A percentile compares a stretch with the other conserved stretches of the same genome.
These are phyloP conservation scores for Musa itinerans DNA, from an alignment of 176 grass and related monocot genomes.

Conservation along the genomic window DNA sequence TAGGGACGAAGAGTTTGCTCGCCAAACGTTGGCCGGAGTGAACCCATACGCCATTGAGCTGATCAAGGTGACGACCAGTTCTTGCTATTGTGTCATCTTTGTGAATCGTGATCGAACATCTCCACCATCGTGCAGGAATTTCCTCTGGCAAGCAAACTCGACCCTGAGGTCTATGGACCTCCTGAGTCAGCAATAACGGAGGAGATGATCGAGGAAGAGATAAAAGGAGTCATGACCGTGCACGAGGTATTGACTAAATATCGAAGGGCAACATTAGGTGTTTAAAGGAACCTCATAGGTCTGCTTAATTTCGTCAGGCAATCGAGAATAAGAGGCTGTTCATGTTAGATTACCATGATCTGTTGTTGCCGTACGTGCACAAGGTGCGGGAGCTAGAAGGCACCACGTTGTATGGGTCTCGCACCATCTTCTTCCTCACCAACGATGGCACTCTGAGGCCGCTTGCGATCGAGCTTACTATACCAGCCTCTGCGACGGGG, in stretches of 20 bases:
- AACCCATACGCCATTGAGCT: constrained; percentile 51
- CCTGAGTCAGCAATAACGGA: constrained; percentile 34
- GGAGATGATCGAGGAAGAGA: constrained; percentile 31
- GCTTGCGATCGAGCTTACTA: constrained; percentile 78
- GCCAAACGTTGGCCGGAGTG: constrained; percentile 51
- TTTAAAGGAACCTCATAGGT: background rate
- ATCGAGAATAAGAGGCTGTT: constrained; percentile 52
- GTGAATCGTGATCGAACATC: background rate
- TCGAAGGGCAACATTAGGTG: background rate
- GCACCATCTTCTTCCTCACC: constrained; percentile 73
- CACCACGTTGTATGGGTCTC: constrained; percentile 66
- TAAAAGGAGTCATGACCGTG: constrained; percentile 36
- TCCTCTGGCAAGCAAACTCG: constrained; percentile 42
- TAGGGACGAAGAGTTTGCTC: constrained; percentile 63
- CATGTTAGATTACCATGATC: constrained; percentile 75
- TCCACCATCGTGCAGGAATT: constrained; percentile 28
- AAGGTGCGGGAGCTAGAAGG: constrained; percentile 42
- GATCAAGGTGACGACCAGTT: constrained; percentile 23
- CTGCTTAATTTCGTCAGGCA: constrained; percentile 23
- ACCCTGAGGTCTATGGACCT: constrained; percentile 31
- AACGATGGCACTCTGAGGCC: constrained; percentile 46
- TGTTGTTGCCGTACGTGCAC: constrained; percentile 70
- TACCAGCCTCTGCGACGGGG: constrained; percentile 28
- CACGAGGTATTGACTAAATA: constrained; percentile 9
- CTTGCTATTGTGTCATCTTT: no score